Percentiles rank a stretch among this genome's conserved stretches.
Evolutionary conservation across 129 eudicot genomes (phyloP).

Genomic region (Arctium lappa): DNA sequence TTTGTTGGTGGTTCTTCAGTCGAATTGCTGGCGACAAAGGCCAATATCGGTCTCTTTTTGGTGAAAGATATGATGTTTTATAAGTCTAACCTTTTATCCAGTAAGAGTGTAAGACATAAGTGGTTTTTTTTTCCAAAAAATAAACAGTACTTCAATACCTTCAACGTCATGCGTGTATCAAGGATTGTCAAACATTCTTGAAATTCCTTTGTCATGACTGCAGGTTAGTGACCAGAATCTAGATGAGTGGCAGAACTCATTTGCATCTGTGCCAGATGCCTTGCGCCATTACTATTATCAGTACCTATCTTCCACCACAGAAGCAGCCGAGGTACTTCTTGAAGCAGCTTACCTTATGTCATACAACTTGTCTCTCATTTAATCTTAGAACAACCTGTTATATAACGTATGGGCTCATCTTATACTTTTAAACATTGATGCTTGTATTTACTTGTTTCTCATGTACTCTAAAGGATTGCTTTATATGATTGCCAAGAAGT

Average conservation of each 20-base stretch:
- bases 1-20: not conserved
- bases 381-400: not conserved
- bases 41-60: conserved; percentile 19
- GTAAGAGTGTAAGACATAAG: not conserved
- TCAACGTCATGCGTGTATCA: not conserved
- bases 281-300: conserved; percentile 96
- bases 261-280: conserved; percentile 96
- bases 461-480: not conserved
- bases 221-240: conserved; percentile 94
- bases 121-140: no score
- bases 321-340: conserved; percentile 91
- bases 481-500: not conserved
- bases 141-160: not conserved
- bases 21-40: conserved; percentile 25
- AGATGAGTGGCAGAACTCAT: conserved; percentile 80
- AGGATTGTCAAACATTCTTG: not conserved
- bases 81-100: not conserved
- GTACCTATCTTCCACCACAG: conserved; percentile 82
- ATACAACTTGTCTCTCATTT: conserved; percentile 15
- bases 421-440: not conserved
- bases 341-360: conserved; percentile 20
- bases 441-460: not conserved
- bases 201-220: conserved; percentile 10
- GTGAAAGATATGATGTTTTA: conserved; percentile 4
- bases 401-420: not conserved